Evolutionary conservation across 1,284 basidiomycete species (phyloP), one percentile per base, ranked within the genome.

Genomic region (Trametes polyzona): DNA sequence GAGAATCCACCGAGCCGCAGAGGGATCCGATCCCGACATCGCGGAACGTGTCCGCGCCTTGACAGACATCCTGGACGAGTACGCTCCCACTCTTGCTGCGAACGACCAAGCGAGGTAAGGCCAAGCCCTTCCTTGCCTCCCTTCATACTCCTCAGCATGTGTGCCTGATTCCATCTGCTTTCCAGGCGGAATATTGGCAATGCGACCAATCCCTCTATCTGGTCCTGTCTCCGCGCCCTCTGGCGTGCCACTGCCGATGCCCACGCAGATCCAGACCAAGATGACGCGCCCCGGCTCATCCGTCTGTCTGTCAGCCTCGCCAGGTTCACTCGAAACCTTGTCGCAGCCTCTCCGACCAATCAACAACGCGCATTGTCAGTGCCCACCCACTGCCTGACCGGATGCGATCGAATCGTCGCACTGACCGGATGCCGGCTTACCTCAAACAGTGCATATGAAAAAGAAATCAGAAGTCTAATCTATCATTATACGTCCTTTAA

Each of bases 301-400:
- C 55, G 61, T 0, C 69, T 86, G 3, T 77, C 77, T 47, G 71
- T 76, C 16, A 80, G 76, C 62, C 64, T 90, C n/a, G 84, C 84
- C 4, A 86, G 81, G 62, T 88, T 93, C 65, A 92, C 88, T 5
- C 81, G 91, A 58, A 93, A 93, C 69, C 73, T 93, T 12, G 85
- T 88, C 27, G 89, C 88, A 12, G 85, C 81, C 12, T 82, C 84
- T 23, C 78, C 83, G 12, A 65, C 69, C 19, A 93, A 92, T 71
- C 90, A 93, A 67, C 66, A 71, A 49, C 76, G 73, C 59, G 85
- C 84, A 47, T 88, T 82, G 90, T 92, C 65, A 75, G 88, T 76
- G 30, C 17, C 23, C n/a, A 4, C 10, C 7, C n/a, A n/a, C n/a
- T n/a, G n/a, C n/a, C n/a, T n/a, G n/a, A n/a, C n/a, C n/a, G n/a